A percentile compares a stretch with the other conserved stretches of the same genome.
phyloP scores from a whole-genome alignment of 495 filamentous ascomycete species.

The Cercophora sp. region DNA sequence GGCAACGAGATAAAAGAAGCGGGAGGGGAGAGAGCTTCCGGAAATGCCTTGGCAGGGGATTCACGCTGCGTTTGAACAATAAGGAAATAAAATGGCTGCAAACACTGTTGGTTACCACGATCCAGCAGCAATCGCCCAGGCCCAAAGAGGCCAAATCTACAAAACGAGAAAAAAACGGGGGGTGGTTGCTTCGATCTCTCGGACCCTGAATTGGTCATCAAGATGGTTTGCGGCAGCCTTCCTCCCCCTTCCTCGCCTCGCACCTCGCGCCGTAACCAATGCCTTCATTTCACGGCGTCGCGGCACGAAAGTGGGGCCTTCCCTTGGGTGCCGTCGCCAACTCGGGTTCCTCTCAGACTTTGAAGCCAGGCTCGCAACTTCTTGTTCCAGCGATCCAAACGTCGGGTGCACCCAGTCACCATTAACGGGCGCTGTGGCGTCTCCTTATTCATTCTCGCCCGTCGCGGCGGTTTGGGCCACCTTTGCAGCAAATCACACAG shows the following conservation, averaged over 20 bases:
- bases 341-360: too few species aligned
- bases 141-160: constrained; percentile 7
- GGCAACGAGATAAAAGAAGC: not conserved
- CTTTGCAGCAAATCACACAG: too few species aligned
- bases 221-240: not conserved
- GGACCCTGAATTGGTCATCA: constrained; percentile 33
- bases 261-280: constrained; percentile 10
- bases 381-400: too few species aligned
- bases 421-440: too few species aligned
- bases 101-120: not conserved
- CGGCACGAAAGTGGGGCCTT: constrained; percentile 21
- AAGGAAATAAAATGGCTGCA: not conserved
- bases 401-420: too few species aligned
- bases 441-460: too few species aligned
- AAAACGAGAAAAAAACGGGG: constrained; percentile 11
- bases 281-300: constrained; percentile 25
- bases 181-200: constrained; percentile 7
- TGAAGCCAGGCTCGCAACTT: too few species aligned
- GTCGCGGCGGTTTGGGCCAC: too few species aligned
- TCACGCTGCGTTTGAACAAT: too few species aligned
- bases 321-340: too few species aligned
- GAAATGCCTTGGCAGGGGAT: too few species aligned
- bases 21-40: too few species aligned
- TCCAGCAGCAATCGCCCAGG: not conserved
- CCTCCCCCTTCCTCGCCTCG: constrained; percentile 7